Conservation (phyloP, 495 filamentous ascomycete genomes). For the Aspergillus bridgeri region DNA sequence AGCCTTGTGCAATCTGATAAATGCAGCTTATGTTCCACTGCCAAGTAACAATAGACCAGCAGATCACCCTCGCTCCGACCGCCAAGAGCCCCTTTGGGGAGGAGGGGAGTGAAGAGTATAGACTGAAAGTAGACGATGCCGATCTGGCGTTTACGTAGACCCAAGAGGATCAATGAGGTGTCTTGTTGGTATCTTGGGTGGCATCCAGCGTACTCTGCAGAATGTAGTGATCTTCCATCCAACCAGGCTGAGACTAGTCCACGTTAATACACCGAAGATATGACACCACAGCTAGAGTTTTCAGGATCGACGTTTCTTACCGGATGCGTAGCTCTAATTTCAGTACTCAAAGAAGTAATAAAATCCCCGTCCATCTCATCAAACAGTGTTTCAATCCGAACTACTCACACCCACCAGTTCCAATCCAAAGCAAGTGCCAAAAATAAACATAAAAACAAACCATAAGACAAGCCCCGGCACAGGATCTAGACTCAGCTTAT, state of each 20-base stretch:
- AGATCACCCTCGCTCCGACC: slow-evolving; percentile 1
- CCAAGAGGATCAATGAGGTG: neutral
- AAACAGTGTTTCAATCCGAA: neutral
- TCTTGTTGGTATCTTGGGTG: neutral
- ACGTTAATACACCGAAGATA: neutral
- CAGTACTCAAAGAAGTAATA: neutral
- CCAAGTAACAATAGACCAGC: slow-evolving; percentile 21
- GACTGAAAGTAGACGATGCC: neutral
- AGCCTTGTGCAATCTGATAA: slow-evolving; percentile 37
- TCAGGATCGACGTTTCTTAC: neutral
- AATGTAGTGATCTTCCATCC: neutral
- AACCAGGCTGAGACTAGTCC: neutral
- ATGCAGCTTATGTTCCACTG: slow-evolving; percentile 21
- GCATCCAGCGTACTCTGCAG: neutral
- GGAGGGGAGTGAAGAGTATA: neutral
- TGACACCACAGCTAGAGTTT: neutral
- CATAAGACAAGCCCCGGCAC: neutral
- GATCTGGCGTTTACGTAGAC: neutral
- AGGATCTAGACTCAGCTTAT: no score
- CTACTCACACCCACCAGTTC: neutral
- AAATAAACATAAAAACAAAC: neutral
- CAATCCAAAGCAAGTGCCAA: neutral
- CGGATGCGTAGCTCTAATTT: neutral
- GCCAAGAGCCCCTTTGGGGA: neutral
- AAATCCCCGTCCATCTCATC: neutral